Evolutionary conservation across 495 filamentous ascomycete genomes (phyloP), one percentile per base, ranked within the genome.

Genomic region (Symbiotaphrina buchneri): DNA sequence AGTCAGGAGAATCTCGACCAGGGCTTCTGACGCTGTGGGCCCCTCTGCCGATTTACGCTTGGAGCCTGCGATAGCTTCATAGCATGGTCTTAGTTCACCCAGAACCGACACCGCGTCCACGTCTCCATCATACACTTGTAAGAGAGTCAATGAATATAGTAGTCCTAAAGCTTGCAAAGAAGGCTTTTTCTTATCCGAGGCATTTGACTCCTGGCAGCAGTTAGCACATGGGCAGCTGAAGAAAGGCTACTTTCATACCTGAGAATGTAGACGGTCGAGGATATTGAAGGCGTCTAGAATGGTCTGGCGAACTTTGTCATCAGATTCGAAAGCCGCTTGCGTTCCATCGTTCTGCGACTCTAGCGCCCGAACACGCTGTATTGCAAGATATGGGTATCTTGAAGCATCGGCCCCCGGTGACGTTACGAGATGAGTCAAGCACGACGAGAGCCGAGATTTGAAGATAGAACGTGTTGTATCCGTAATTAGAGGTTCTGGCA

Each of bases 81-180:
- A 80, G 47, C 70, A 77, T 26, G 67, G 55, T 28, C 73, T 63
- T 6, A 91, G 47, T 41, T 91, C 81, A 11, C 74, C 63, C 5
- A 87, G 59, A 37, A 83, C 68, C 2, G 61, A 62, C 1, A 81
- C 58, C 4, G 83, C 78, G 40, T 95, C 87, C 0, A 74, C 61
- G 34, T 90, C 80, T 13, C 75, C 77, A 41, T 81, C 76, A 52
- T 87, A 85, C n/a, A 92, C 60, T 43, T 92, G 79, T 19, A 94
- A 50, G 28, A 94, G 65, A 1, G 74, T 72, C 34, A 91, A 59
- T n/a, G 78, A 76, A 47, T 87, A 84, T 5, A 94, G 57, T 5
- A 94, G 59, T 26, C 71, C 70, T 37, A 91, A 73, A 0, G 78
- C 75, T 23, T 68, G 53, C 3, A 48, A 43, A 30, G 45, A 52